Evolutionary conservation across 306 rosid genomes (phyloP), one percentile per base, ranked within the genome.

Genomic region (Ammopiptanthus mongolicus): DNA sequence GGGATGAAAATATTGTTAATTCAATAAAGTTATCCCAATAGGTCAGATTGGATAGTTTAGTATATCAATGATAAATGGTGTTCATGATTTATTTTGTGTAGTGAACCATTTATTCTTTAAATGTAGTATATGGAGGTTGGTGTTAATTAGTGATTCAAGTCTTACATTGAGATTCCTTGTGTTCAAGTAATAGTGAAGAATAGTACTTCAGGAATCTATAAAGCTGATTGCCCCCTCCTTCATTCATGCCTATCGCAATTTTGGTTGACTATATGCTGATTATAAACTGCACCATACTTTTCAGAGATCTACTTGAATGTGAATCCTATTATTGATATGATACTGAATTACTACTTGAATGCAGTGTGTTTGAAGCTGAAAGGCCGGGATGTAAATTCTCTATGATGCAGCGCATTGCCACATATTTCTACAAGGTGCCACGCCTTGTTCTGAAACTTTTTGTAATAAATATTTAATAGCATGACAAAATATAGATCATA

Each of bases 361-460:
- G 92, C 88, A 93, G 98, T 75, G 98, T 93, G 75, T 93, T 93
- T 47, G 96, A 93, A 85, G 97, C 94, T 59, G 84, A 91, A 93
- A 88, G 97, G 69, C 97, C 98, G 0, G 98, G 98, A 72, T 88
- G 94, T 75, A 91, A 37, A 68, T 91, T 93, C 84, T 74, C 98
- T 1, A 55, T 5, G 29, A 78, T 72, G 84, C 98, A 93, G 82
- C 93, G 98, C 29, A 37, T 87, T 73, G 93, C 96, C 31, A 78
- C 98, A 29, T 89, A 73, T 79, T 93, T 93, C 80, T 88, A 86
- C 68, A 93, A 93, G 98, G 98, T 91, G 78, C 50, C 36, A 1
- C 8, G 10, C 47, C 5, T 10, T 64, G 60, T 65, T 68, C 62
- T 41, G 57, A 34, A 59, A 15, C 39, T 73, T 78, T 11, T 21